phyloP scores from a whole-genome alignment of 78 protist species.

The Dictyostelium intermedium region DNA sequence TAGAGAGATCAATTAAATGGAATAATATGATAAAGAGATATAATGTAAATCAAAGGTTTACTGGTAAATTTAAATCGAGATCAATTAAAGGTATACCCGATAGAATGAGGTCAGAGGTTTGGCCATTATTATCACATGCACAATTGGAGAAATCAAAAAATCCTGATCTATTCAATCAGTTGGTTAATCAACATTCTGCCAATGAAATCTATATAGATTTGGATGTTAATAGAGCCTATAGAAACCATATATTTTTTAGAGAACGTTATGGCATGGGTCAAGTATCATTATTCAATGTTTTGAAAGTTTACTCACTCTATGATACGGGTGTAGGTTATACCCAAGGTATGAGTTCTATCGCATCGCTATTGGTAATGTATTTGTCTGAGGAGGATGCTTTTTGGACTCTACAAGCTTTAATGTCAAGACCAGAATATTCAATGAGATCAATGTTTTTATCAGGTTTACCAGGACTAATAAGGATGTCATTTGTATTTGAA shows the following conservation, averaged over 20 bases:
- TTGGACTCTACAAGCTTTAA: constrained; percentile 68
- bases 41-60: not conserved
- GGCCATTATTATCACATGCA: constrained; percentile 11
- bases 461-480: constrained; percentile 28
- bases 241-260: constrained; percentile 39
- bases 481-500: constrained; percentile 45
- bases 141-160: not conserved
- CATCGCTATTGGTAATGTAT: constrained; percentile 56
- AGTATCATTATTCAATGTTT: constrained; percentile 42
- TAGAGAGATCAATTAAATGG: constrained; percentile 44
- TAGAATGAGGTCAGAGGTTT: constrained; percentile 36
- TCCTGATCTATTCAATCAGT: not conserved
- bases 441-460: constrained; percentile 10
- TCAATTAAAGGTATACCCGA: constrained; percentile 67
- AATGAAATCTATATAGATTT: constrained; percentile 27
- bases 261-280: constrained; percentile 74
- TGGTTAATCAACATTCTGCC: not conserved
- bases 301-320: constrained; percentile 26
- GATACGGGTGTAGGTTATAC: constrained; percentile 57
- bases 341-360: constrained; percentile 70
- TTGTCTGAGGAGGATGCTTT: constrained; percentile 64
- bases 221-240: constrained; percentile 60
- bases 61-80: constrained; percentile 13
- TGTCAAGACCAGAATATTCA: constrained; percentile 23
- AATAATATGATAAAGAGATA: not conserved